Conservation (phyloP, 108 stramenopile species). For the Skeletonema potamos region DNA sequence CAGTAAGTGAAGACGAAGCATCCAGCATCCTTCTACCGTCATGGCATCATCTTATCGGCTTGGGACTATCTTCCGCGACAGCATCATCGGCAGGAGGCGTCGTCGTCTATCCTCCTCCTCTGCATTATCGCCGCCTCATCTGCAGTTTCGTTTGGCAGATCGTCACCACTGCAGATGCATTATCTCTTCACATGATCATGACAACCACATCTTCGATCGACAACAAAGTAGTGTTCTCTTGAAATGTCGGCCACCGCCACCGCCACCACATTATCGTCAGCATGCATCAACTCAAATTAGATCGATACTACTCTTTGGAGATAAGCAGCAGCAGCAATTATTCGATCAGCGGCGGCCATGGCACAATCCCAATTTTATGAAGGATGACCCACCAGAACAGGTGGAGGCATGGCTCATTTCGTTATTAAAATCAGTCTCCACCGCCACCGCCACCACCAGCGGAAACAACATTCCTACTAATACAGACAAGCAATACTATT, state of each 20-base stretch:
- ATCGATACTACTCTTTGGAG: slow-evolving; percentile 6
- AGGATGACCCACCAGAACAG: slow-evolving; percentile 21
- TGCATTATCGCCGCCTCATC: no score
- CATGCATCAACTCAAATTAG: background rate
- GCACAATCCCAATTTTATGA: slow-evolving; percentile 49
- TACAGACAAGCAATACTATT: no score
- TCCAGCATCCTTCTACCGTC: no score
- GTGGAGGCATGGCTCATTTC: slow-evolving; percentile 45
- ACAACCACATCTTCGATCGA: background rate
- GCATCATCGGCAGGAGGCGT: background rate
- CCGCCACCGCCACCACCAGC: background rate
- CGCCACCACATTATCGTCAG: background rate
- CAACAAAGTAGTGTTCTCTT: background rate
- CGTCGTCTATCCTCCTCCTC: background rate
- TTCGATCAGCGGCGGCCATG: slow-evolving; percentile 18
- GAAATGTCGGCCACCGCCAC: background rate
- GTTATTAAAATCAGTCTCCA: slow-evolving; percentile 16
- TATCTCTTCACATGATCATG: background rate
- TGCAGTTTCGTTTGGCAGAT: no score
- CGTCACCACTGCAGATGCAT: background rate
- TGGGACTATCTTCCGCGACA: background rate
- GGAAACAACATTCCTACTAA: no score
- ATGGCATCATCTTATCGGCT: background rate
- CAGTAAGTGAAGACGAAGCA: no score
- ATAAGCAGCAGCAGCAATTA: background rate